Base-by-base conservation (phyloP, 805 yeast species). In the Candida argentea region DNA sequence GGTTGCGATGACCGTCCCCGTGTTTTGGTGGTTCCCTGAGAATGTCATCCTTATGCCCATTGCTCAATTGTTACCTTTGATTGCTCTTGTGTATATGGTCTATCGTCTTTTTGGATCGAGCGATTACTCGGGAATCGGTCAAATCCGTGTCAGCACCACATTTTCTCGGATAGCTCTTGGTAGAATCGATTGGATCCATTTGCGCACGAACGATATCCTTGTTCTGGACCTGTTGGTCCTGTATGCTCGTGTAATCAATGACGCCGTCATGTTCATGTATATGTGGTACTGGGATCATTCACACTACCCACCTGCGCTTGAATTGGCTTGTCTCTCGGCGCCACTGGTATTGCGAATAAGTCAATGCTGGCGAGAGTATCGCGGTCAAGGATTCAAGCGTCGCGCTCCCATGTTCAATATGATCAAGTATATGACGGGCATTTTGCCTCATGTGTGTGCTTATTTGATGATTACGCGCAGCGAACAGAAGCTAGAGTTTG, bases 181-280 rank as follows among this genome's bases (percentile, higher is more conserved):
- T 3, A 61, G 65, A 2, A 73, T 84, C 18, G 78, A 79, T 42
- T 52, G 59, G 7, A 41, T 52, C 10, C 65, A 67, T 10, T 53
- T 70, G 48, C 60, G 94, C 42, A 70, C 81, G 11, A 80, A 82
- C 31, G 96, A 89, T 47, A 81, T 89, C 21, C 52, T 91, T 26
- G 49, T 87, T 9, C 73, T 94, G 5, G 98, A 89, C 56, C 74
- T 86, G 4, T 58, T 91, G 25, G 80, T 93, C 0, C 85, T 95
- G 0, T 85, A 80, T 47, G 61, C 84, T 3, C 76, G 75, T 44
- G 81, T 85, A 0, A 43, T 84, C 26, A 76, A 81, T 25, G 97
- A 91, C 50, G 54, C 79, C 13, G 66, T 69, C 3, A 60, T 80
- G 20, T 70, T 72, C 39, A 16, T 68, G 3, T 67, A 82, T 46